Evolutionary conservation across 108 stramenopile genomes (phyloP).

Genomic region (Conticribra weissflogii): DNA sequence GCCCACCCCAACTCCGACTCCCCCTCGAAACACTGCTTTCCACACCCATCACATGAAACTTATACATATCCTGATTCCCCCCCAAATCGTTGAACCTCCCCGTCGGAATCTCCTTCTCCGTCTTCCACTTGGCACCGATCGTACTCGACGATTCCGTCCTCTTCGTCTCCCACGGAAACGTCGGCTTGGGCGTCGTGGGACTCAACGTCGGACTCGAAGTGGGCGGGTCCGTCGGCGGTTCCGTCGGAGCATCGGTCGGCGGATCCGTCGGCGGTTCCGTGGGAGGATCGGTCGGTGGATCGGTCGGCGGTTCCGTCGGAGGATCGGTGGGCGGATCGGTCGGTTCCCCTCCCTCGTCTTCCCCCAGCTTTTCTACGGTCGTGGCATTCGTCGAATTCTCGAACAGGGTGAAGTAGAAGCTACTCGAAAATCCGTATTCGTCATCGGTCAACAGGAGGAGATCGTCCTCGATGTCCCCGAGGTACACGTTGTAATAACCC

Average conservation of each 20-base stretch:
- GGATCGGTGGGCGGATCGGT: slow-evolving; percentile 6
- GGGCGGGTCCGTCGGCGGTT: slow-evolving; percentile 8
- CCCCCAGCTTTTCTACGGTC: background rate
- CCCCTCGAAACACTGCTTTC: no score
- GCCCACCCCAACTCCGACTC: no score
- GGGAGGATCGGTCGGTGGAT: background rate
- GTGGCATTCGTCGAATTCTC: slow-evolving; percentile 21
- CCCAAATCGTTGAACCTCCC: slow-evolving; percentile 51
- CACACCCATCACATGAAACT: slow-evolving; percentile 7
- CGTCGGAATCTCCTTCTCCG: slow-evolving; percentile 13
- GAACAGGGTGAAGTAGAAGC: slow-evolving; percentile 49
- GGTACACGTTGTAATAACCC: slow-evolving; percentile 42
- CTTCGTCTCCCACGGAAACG: slow-evolving; percentile 32
- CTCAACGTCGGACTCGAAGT: slow-evolving; percentile 5
- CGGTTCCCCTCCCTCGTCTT: background rate
- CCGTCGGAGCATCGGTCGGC: slow-evolving; percentile 13
- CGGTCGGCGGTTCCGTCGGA: slow-evolving; percentile 2
- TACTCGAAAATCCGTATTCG: slow-evolving; percentile 43
- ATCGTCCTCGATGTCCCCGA: slow-evolving; percentile 31
- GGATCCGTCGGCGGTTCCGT: slow-evolving; percentile 3
- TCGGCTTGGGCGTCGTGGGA: slow-evolving; percentile 29
- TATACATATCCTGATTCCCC: slow-evolving; percentile 29
- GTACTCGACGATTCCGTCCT: slow-evolving; percentile 20
- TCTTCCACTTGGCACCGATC: slow-evolving; percentile 33
- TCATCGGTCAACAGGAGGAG: slow-evolving; percentile 30